Evolutionary conservation across 2,329 filamentous ascomycete genomes (phyloP).

Genomic region (Diaporthe sp.): DNA sequence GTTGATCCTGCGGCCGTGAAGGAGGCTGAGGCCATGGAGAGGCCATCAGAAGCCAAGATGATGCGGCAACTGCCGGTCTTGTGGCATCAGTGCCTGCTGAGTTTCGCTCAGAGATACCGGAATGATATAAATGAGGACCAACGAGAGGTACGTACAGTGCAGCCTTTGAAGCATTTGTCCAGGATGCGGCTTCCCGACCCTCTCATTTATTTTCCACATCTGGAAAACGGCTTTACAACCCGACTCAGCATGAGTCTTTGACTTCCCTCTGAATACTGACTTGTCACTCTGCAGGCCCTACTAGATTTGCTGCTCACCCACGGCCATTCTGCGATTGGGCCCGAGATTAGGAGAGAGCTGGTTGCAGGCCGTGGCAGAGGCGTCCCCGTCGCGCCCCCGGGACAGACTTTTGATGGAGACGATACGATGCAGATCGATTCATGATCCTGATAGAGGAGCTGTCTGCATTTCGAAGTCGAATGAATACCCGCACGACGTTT

Average conservation of each 20-base stretch:
- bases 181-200: not conserved
- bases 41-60: slow-evolving; percentile 54
- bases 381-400: slow-evolving; percentile 73
- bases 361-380: slow-evolving; percentile 90
- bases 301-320: slow-evolving; percentile 87
- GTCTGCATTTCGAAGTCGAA: not conserved
- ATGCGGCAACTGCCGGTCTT: slow-evolving; percentile 81
- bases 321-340: slow-evolving; percentile 89
- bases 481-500: slow-evolving; percentile 32
- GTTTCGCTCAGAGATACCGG: slow-evolving; percentile 93
- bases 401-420: slow-evolving; percentile 76
- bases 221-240: no score
- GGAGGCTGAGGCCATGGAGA: slow-evolving; percentile 66
- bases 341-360: slow-evolving; percentile 90
- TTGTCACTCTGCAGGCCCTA: slow-evolving; percentile 69
- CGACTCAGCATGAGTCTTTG: not conserved
- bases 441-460: slow-evolving; percentile 40
- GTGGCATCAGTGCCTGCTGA: slow-evolving; percentile 94
- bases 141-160: slow-evolving; percentile 60
- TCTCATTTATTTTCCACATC: no score
- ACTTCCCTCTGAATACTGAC: slow-evolving; percentile 36
- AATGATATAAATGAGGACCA: slow-evolving; percentile 98
- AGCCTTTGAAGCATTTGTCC: not conserved
- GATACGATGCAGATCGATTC: slow-evolving; percentile 89
- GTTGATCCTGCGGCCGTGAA: slow-evolving; percentile 71